These are phyloP conservation scores for Fusarium sp. DNA, from an alignment of 2,329 filamentous ascomycete species.

Conservation along the genomic window DNA sequence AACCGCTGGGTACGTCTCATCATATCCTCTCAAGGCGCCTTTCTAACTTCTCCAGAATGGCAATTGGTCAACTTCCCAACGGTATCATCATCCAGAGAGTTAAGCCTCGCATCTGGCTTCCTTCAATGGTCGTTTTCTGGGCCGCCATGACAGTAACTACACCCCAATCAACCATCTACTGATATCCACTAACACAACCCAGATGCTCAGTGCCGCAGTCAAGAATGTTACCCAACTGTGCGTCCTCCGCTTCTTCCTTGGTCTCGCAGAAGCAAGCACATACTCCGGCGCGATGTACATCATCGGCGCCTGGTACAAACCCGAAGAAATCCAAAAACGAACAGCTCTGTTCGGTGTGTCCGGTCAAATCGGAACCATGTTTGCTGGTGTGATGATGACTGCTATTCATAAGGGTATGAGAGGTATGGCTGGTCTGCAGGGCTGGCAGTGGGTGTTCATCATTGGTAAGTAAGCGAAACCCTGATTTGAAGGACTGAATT, in stretches of 20 bases:
- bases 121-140: conserved; percentile 69
- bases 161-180: accelerated
- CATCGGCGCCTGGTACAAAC: conserved; percentile 64
- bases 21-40: too few relatives aligned
- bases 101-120: conserved; percentile 68
- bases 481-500: accelerated
- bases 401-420: conserved; percentile 50
- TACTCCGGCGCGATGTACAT: conserved; percentile 50
- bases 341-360: conserved; percentile 68
- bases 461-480: conserved; percentile 3
- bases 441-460: conserved; percentile 61
- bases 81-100: conserved; percentile 70
- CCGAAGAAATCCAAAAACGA: conserved; percentile 67
- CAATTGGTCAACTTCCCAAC: conserved; percentile 66
- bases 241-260: conserved; percentile 46
- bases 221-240: conserved; percentile 46
- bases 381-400: conserved; percentile 67
- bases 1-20: conserved; percentile 41
- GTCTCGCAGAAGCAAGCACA: conserved; percentile 45
- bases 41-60: conserved; percentile 41
- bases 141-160: conserved; percentile 64
- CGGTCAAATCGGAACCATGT: conserved; percentile 67
- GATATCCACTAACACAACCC: accelerated
- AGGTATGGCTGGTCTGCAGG: conserved; percentile 53
- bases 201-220: conserved; percentile 48